A percentile compares a stretch with the other conserved stretches of the same genome.
phyloP scores from a whole-genome alignment of 345 rosid species.

The Rhodamnia rubescens region DNA sequence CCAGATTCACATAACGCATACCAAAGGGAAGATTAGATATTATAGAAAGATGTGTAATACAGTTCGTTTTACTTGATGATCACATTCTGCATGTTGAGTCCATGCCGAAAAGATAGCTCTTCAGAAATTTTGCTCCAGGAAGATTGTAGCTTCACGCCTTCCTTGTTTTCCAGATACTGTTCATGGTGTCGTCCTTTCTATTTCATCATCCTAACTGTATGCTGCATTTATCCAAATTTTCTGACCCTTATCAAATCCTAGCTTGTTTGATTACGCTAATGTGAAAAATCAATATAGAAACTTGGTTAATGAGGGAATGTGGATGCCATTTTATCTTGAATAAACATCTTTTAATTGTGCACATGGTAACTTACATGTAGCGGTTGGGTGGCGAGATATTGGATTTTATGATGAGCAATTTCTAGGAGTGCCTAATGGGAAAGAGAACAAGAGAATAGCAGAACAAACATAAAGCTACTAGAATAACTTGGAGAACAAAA shows the following conservation, averaged over 20 bases:
- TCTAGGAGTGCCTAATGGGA: not conserved
- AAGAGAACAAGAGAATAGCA: not conserved
- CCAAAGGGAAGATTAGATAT: not conserved
- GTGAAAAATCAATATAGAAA: not conserved
- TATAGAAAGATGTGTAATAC: not conserved
- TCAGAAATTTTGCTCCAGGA: not conserved
- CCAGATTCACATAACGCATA: not conserved
- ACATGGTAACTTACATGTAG: not conserved
- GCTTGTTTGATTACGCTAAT: not conserved
- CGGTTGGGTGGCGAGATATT: not conserved
- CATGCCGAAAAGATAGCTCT: not conserved
- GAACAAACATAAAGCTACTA: not conserved
- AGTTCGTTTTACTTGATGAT: not conserved
- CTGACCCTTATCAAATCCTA: not conserved
- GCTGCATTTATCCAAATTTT: not conserved
- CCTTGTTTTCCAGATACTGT: not conserved
- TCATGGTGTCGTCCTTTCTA: not conserved
- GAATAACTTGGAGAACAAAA: not conserved
- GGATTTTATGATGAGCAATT: not conserved
- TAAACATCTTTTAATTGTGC: not conserved
- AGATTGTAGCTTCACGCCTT: not conserved
- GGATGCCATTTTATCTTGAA: not conserved
- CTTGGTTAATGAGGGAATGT: not conserved
- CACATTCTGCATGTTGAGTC: not conserved
- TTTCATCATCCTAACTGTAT: not conserved